Evolutionary conservation across 805 yeast species (phyloP).

Genomic region (Myxozyma monticola): DNA sequence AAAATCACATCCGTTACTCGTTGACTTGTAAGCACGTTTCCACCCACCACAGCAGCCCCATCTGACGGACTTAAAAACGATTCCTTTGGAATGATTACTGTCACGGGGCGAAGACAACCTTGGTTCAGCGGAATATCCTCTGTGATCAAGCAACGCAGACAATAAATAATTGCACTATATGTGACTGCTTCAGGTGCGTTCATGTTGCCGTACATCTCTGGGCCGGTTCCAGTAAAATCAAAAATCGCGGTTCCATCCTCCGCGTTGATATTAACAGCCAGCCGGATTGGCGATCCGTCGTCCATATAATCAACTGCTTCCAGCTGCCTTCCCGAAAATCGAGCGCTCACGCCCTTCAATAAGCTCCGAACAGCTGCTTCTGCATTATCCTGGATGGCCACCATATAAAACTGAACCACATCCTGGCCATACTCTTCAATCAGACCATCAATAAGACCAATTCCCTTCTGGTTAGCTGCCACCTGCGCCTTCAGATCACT

Average conservation of each 20-base stretch:
- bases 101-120: constrained; percentile 83
- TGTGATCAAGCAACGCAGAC: constrained; percentile 78
- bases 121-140: constrained; percentile 90
- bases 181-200: constrained; percentile 93
- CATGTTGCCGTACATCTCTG: constrained; percentile 84
- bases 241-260: constrained; percentile 64
- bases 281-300: constrained; percentile 70
- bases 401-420: constrained; percentile 71
- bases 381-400: constrained; percentile 78
- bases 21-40: constrained; percentile 93
- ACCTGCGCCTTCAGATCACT: constrained; percentile 83
- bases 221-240: constrained; percentile 84
- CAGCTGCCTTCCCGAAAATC: constrained; percentile 41
- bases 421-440: constrained; percentile 62
- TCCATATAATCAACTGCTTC: constrained; percentile 69
- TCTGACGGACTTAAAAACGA: constrained; percentile 71
- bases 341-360: constrained; percentile 48
- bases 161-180: constrained; percentile 83
- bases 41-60: constrained; percentile 92
- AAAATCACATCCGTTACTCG: constrained; percentile 86
- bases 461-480: constrained; percentile 87
- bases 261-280: constrained; percentile 52
- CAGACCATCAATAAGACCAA: constrained; percentile 58
- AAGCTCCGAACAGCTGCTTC: constrained; percentile 64
- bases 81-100: constrained; percentile 61